Evolutionary conservation across 106 monocot species (phyloP), one percentile per base, ranked within the genome.

Genomic region (Dioscorea dumetorum): DNA sequence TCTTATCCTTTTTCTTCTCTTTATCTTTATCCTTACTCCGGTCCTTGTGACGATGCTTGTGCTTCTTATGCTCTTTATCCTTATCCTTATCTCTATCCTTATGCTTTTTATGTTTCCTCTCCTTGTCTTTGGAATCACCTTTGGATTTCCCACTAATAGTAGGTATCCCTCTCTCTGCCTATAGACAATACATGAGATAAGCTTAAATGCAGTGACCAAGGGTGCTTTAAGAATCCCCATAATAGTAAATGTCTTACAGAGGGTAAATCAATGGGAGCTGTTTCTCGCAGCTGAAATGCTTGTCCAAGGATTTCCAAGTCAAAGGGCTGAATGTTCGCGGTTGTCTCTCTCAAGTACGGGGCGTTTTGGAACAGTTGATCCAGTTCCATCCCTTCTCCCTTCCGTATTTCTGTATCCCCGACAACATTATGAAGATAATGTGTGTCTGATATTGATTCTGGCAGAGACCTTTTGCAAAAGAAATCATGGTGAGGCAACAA

Each of bases 11-110:
- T 64, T 93, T 84, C 77, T 84, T 87, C 34, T 91, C 95, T 75
- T 78, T 94, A 57, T 89, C 86, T 72, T 85, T 95, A 68, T 97
- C 91, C 68, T 92, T 97, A 69, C 78, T 85, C 61, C 77, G 73
- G 71, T 90, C 93, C 70, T 87, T 99, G 73, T 90, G 87, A 62
- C 85, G 89, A 72, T 90, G 99, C 61, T 90, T 93, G 66, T 85
- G 87, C 87, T 93, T 99, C 67, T 88, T 93, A 75, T 99, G 92
- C 74, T 92, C 92, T 81, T 88, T 87, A 70, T 85, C 89, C 64
- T 93, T 95, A 23, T 87, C 84, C 69, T 72, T 77, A 33, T 91
- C 95, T 76, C 67, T 97, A 32, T 91, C 95, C 66, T 84, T 88
- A 73, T 93, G 99, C 70, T 87, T 99, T 58, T 87, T 93, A 59